Conservation (phyloP, 257 asterid species). For the Misopates orontium region DNA sequence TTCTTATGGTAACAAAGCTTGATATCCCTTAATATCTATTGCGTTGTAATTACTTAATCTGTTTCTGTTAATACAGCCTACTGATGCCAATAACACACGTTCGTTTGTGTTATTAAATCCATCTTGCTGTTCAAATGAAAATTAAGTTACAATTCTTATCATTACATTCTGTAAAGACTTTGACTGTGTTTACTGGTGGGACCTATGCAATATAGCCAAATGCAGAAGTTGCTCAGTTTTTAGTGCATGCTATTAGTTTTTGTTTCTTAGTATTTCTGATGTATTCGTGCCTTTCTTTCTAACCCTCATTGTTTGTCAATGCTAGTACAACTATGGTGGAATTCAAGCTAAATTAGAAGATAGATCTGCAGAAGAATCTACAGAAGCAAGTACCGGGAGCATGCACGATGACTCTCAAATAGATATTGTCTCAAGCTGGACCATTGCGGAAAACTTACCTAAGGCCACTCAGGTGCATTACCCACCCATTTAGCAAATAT, state of each 20-base stretch:
- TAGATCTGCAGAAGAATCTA: conserved; percentile 48
- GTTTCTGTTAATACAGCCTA: background rate
- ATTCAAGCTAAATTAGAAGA: conserved; percentile 69
- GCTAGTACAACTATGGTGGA: conserved; percentile 91
- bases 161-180: background rate
- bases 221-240: background rate
- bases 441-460: conserved; percentile 73
- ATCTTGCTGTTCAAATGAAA: conserved; percentile 19
- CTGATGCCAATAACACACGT: background rate
- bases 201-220: background rate
- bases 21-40: background rate
- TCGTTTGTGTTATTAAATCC: background rate
- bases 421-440: conserved; percentile 86
- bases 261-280: conserved; percentile 22
- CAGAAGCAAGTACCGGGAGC: conserved; percentile 40
- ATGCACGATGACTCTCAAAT: conserved; percentile 51
- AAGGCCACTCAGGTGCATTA: conserved; percentile 71
- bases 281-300: conserved; percentile 2
- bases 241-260: background rate
- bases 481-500: conserved; percentile 17
- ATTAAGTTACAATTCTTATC: background rate
- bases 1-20: background rate
- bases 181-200: conserved; percentile 4
- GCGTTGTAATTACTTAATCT: background rate
- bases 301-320: conserved; percentile 17